Evolutionary conservation across 495 filamentous ascomycete species (phyloP).

Genomic region (Recurvomyces mirabilis): DNA sequence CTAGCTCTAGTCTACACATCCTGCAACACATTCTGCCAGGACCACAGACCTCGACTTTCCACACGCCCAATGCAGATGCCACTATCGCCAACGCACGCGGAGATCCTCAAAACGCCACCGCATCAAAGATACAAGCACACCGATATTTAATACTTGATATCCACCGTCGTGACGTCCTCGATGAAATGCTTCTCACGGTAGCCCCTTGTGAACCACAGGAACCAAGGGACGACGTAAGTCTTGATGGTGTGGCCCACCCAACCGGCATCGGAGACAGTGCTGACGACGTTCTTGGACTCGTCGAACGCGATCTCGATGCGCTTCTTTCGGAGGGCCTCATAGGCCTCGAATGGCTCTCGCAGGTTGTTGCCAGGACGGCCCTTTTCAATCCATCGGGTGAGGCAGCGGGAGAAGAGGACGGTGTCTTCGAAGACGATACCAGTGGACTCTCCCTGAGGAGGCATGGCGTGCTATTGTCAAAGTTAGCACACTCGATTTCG

Average conservation of each 20-base stretch:
- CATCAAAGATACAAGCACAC: too few relatives aligned
- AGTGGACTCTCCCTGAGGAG: slow-evolving; percentile 50
- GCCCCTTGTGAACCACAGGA: slow-evolving; percentile 25
- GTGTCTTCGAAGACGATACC: slow-evolving; percentile 52
- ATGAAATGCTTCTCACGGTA: slow-evolving; percentile 27
- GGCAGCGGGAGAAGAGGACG: slow-evolving; percentile 41
- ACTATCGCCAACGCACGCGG: neutral
- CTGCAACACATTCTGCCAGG: too few relatives aligned
- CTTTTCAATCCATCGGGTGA: slow-evolving; percentile 30
- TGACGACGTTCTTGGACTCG: slow-evolving; percentile 37
- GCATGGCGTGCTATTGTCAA: slow-evolving; percentile 48
- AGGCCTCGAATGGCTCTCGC: slow-evolving; percentile 38
- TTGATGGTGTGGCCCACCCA: slow-evolving; percentile 33
- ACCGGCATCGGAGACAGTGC: slow-evolving; percentile 33
- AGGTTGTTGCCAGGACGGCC: slow-evolving; percentile 25
- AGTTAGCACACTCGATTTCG: too few relatives aligned
- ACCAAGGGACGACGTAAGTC: slow-evolving; percentile 30
- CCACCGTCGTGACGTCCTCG: slow-evolving; percentile 24
- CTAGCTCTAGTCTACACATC: too few relatives aligned
- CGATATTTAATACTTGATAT: slow-evolving; percentile 20
- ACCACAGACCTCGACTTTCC: too few relatives aligned
- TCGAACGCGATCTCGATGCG: slow-evolving; percentile 44
- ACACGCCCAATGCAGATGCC: too few relatives aligned
- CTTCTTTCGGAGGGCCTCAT: slow-evolving; percentile 39
- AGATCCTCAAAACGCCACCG: neutral